Base-by-base conservation (phyloP, 495 filamentous ascomycete species). In the Xylaria nigripes region DNA sequence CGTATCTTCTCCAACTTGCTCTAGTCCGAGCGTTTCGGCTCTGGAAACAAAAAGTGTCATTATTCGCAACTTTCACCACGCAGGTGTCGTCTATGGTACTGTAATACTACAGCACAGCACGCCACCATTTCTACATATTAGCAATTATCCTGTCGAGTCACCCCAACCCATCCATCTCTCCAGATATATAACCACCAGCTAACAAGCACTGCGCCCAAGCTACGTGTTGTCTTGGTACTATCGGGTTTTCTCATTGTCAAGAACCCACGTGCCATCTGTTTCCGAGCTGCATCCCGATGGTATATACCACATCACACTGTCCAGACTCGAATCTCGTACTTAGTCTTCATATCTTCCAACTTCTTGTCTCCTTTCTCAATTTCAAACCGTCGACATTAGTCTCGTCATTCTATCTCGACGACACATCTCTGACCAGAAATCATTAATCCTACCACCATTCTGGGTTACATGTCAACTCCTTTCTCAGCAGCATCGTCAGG, bases 271-370 rank as follows among this genome's bases (percentile, higher is more conserved):
- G 53, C 40, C 30, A 29, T 34, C 48, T 49, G 46, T 38, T 36
- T 50, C 53, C 53, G 53, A 45, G 40, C 13, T 48, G 45, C 52
- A 38, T 38, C 27, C 45, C 46, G 40, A 61, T 44, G 49, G n/a
- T n/a, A 50, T 59, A 55, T 56, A 51, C 59, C 51, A 27, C 54
- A 56, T 48, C 58, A 43, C 27, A 50, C 50, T 24, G 24, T 30
- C 32, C 15, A 36, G 32, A 36, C 15, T 36, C 19, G 32, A 57
- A 48, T 21, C 43, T 40, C 22, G 36, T 41, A 10, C 44, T 23
- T 30, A 13, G 42, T 48, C 21, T 36, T 38, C 24, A 21, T 46
- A 55, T 56, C 43, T 24, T 47, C 15, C 23, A 10, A 4, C 18
- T 5, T 23, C 18, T 23, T 34, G 23, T 36, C n/a, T 13, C 24